These are phyloP conservation scores for Aspergillus tamarii DNA, from an alignment of 2,329 filamentous ascomycete species.

Conservation along the genomic window DNA sequence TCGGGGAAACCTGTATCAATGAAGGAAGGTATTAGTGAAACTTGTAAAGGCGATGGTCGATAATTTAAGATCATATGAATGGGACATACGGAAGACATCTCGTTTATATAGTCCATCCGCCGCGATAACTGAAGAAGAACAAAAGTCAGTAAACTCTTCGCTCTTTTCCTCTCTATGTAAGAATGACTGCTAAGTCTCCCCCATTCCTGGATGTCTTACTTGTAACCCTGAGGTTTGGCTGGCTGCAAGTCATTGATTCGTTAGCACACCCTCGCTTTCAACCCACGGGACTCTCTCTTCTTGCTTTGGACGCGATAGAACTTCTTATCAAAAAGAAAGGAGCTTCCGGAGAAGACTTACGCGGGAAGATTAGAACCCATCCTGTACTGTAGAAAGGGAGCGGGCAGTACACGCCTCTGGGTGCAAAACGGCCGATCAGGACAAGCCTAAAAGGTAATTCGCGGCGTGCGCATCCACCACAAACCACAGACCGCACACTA, in stretches of 20 bases:
- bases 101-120: conserved; percentile 98
- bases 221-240: conserved; percentile 88
- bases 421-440: conserved; percentile 38
- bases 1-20: conserved; percentile 80
- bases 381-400: conserved; percentile 32
- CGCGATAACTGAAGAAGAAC: conserved; percentile 76
- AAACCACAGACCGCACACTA: conserved; percentile 20
- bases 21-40: conserved; percentile 16
- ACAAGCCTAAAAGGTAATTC: conserved; percentile 36
- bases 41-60: conserved; percentile 5
- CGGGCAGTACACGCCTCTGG: conserved; percentile 32
- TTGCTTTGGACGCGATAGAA: conserved; percentile 3
- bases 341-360: conserved; percentile 51
- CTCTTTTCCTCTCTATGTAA: neutral
- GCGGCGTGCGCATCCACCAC: conserved; percentile 40
- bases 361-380: conserved; percentile 65
- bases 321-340: neutral
- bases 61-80: conserved; percentile 1
- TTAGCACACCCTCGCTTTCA: conserved; percentile 20
- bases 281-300: neutral
- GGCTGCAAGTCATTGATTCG: conserved; percentile 51
- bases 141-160: neutral
- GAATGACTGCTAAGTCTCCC: neutral
- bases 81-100: conserved; percentile 91
- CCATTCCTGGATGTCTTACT: conserved; percentile 59